A percentile compares a stretch with the other conserved stretches of the same genome.
Evolutionary conservation across 2,329 filamentous ascomycete genomes (phyloP).

Genomic region (Diaporthe batatas): DNA sequence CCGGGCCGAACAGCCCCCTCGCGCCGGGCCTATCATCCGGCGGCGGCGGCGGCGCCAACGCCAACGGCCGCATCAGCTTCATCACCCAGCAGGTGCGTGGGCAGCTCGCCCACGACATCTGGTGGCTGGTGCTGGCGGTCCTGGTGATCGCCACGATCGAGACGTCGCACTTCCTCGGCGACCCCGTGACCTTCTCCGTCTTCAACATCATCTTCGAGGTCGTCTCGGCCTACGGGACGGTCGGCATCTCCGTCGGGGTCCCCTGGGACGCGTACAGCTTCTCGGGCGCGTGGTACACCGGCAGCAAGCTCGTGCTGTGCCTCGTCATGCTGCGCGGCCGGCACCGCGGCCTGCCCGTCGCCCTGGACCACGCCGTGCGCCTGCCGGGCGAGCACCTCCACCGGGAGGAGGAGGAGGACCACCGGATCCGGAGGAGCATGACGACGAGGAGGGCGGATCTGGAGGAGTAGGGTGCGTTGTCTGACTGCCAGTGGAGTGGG

Average conservation of each 20-base stretch:
- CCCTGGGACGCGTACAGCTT: constrained; percentile 67
- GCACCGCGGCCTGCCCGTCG: constrained; percentile 67
- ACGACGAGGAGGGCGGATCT: constrained; percentile 42
- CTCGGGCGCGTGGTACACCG: constrained; percentile 64
- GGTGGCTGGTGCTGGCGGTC: constrained; percentile 72
- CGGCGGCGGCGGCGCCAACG: too few species aligned
- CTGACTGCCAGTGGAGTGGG: too few species aligned
- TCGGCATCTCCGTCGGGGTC: constrained; percentile 69
- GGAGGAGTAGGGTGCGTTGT: neutral
- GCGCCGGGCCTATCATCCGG: constrained; percentile 41
- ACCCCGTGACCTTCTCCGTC: constrained; percentile 67
- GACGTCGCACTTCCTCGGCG: constrained; percentile 63
- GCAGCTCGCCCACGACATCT: constrained; percentile 74
- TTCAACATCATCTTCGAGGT: constrained; percentile 72
- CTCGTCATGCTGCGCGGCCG: constrained; percentile 68
- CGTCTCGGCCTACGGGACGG: constrained; percentile 69
- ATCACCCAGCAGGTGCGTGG: constrained; percentile 68
- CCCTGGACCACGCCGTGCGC: constrained; percentile 66
- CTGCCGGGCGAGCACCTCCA: constrained; percentile 55
- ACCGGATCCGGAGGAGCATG: constrained; percentile 55
- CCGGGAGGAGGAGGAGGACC: constrained; percentile 57
- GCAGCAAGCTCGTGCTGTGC: constrained; percentile 69
- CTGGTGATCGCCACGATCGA: constrained; percentile 73
- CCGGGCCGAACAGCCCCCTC: constrained; percentile 34
- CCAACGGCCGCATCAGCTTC: constrained; percentile 60